Percentiles rank a stretch among this genome's conserved stretches.
These are phyloP conservation scores for Poronia punctata DNA, from an alignment of 495 filamentous ascomycete species.

Conservation along the genomic window DNA sequence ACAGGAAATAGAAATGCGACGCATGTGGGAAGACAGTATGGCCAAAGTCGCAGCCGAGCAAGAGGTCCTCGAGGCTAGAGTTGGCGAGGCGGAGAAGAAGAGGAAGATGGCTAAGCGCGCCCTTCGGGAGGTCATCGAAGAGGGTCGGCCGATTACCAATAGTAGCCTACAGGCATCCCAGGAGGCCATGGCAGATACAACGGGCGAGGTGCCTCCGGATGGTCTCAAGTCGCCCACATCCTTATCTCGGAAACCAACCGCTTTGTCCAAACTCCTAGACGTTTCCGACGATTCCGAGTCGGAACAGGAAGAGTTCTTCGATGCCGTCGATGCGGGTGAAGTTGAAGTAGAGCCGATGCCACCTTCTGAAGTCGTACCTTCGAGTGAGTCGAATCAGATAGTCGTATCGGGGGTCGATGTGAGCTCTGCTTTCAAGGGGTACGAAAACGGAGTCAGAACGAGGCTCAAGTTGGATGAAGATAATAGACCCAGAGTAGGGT, in stretches of 20 bases:
- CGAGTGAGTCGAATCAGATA: slow-evolving; percentile 32
- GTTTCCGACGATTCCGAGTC: slow-evolving; percentile 68
- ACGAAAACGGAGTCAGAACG: slow-evolving; percentile 75
- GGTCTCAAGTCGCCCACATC: slow-evolving; percentile 40
- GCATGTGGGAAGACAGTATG: slow-evolving; percentile 99
- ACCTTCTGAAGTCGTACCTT: slow-evolving; percentile 37
- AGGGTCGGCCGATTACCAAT: slow-evolving; percentile 36
- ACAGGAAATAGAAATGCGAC: slow-evolving; percentile 76
- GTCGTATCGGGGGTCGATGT: slow-evolving; percentile 52
- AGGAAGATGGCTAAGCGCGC: slow-evolving; percentile 83
- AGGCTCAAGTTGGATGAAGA: slow-evolving; percentile 86
- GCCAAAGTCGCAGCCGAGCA: slow-evolving; percentile 86
- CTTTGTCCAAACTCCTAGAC: slow-evolving; percentile 53
- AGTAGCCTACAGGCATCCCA: slow-evolving; percentile 27
- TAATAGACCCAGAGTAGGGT: slow-evolving; percentile 83
- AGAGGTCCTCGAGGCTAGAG: slow-evolving; percentile 76
- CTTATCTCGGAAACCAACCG: slow-evolving; percentile 47
- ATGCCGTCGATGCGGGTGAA: slow-evolving; percentile 89
- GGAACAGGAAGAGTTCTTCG: slow-evolving; percentile 94
- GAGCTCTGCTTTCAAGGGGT: slow-evolving; percentile 72
- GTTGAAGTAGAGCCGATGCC: slow-evolving; percentile 63
- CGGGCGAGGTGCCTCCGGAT: slow-evolving; percentile 21
- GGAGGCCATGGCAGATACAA: slow-evolving; percentile 18
- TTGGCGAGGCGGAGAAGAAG: slow-evolving; percentile 87
- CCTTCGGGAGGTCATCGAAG: slow-evolving; percentile 70